phyloP scores from a whole-genome alignment of 805 yeast genomes.

The Kluyveromyces siamensis region DNA sequence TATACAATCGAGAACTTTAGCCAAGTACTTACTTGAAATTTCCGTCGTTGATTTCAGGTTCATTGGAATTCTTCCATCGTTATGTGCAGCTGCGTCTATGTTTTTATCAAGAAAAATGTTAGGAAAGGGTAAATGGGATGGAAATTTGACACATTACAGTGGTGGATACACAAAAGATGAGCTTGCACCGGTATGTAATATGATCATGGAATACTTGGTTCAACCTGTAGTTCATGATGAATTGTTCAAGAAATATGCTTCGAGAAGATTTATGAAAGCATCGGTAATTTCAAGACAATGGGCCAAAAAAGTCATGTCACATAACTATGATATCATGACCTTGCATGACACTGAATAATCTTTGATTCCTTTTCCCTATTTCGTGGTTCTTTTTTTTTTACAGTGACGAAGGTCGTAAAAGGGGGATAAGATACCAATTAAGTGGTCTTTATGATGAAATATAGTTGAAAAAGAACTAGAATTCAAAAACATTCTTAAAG shows the following conservation, averaged over 20 bases:
- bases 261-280: constrained; percentile 81
- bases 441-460: not conserved
- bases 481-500: too few relatives aligned
- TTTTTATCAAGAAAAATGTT: constrained; percentile 71
- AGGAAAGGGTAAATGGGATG: constrained; percentile 69
- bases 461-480: not conserved
- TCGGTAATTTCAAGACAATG: constrained; percentile 72
- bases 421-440: not conserved
- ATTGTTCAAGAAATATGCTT: constrained; percentile 86
- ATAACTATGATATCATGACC: constrained; percentile 32
- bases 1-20: constrained; percentile 81
- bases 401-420: not conserved
- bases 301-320: constrained; percentile 51
- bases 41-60: constrained; percentile 72
- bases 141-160: constrained; percentile 79
- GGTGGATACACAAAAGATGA: constrained; percentile 80
- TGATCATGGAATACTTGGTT: constrained; percentile 67
- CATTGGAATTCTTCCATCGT: constrained; percentile 69
- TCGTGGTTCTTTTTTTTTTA: not conserved
- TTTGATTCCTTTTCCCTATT: constrained; percentile 1
- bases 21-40: constrained; percentile 77
- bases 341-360: constrained; percentile 23
- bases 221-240: constrained; percentile 85
- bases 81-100: constrained; percentile 88
- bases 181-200: constrained; percentile 59